Evolutionary conservation across 2,329 filamentous ascomycete species (phyloP), one percentile per base, ranked within the genome.

Genomic region (Fonsecaea monophora): DNA sequence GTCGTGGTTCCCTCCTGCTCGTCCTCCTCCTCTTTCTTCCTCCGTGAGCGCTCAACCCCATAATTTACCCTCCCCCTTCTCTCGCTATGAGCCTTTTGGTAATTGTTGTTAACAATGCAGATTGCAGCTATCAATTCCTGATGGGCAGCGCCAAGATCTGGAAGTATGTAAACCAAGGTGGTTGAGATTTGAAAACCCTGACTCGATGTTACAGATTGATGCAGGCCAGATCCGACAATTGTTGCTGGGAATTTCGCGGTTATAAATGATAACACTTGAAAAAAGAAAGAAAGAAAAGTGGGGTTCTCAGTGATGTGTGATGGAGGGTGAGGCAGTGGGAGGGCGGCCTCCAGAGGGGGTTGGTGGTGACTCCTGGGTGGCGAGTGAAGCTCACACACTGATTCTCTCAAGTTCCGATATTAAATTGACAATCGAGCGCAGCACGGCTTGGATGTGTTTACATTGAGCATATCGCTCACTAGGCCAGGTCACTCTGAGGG

Each of bases 41-140:
- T 34, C 53, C 53, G 13, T 55, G 53, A 55, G 53, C 53, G 53
- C 25, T 55, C 53, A 55, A 55, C 53, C 53, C 53, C 53, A 54
- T 55, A 15, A 18, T 25, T 2, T 10, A 25, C 34, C 53, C 53
- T 37, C 13, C 30, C 53, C 13, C 53, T 2, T 35, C 53, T 55
- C 53, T 37, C 53, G 10, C 53, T 55, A 3, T n/a, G 53, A 37
- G 53, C 53, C 30, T 55, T 55, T 25, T 25, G 1, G 25, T 42
- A 1, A 2, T 54, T 54, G 53, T 12, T 53, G 48, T 10, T 53
- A 50, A 50, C 45, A 50, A 50, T 13, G 45, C 45, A 10, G 45
- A 12, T 21, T 25, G 18, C 7, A 21, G 3, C 12, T 9, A 50
- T 50, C 45, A 45, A 21, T 9, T 21, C n/a, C 42, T 21, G 15